Percentiles rank a stretch among this genome's conserved stretches.
These are phyloP conservation scores for Monilinia aucupariae DNA, from an alignment of 2,329 filamentous ascomycete species.

Conservation along the genomic window DNA sequence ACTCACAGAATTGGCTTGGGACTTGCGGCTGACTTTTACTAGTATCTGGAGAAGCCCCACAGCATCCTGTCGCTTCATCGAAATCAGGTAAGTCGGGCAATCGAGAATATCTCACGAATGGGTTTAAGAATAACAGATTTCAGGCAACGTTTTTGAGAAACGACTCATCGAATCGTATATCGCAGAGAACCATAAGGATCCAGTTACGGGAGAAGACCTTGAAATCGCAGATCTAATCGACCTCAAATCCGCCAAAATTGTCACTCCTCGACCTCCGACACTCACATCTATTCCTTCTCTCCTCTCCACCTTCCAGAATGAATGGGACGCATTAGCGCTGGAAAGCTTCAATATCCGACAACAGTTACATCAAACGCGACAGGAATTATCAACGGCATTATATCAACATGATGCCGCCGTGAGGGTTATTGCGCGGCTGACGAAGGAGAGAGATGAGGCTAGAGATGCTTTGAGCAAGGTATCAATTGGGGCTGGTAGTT, in stretches of 20 bases:
- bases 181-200: conserved; percentile 86
- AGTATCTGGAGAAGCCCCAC: conserved; percentile 96
- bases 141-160: conserved; percentile 89
- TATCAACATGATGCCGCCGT: conserved; percentile 98
- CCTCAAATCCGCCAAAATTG: conserved; percentile 75
- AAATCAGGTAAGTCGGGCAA: conserved; percentile 68
- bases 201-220: conserved; percentile 80
- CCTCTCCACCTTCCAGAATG: conserved; percentile 91
- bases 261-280: conserved; percentile 84
- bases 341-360: conserved; percentile 90
- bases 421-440: conserved; percentile 83
- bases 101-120: conserved; percentile 17
- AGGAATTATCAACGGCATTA: conserved; percentile 87
- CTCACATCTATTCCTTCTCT: conserved; percentile 95
- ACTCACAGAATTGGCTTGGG: neutral
- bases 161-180: conserved; percentile 94
- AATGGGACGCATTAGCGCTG: conserved; percentile 91
- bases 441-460: conserved; percentile 89
- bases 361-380: conserved; percentile 80
- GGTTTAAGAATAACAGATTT: conserved; percentile 22
- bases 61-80: conserved; percentile 89
- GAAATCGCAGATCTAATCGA: conserved; percentile 79
- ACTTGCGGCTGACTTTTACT: conserved; percentile 28
- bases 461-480: conserved; percentile 82
- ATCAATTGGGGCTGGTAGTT: conserved; percentile 57